Base-by-base conservation (phyloP, 495 filamentous ascomycete genomes). In the Podospora didyma region DNA sequence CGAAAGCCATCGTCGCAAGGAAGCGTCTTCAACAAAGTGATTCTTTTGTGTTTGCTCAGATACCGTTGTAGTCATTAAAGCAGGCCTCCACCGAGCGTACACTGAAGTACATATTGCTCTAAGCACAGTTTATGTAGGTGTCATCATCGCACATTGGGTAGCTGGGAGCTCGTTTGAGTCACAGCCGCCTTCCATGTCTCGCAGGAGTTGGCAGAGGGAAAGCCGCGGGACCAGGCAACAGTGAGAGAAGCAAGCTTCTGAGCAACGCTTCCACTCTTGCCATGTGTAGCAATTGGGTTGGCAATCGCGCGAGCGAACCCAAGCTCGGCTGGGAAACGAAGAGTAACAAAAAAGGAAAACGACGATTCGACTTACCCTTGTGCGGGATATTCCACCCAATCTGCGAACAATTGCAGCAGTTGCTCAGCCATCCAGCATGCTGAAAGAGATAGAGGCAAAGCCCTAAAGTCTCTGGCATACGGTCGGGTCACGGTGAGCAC, bases 41-140 rank as follows among this genome's bases (percentile, higher is more conserved):
- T 47, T 49, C 34, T 11, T 22, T 19, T 31, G 28, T 42, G 1
- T 16, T 66, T 66, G 67, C 65, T 96, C 92, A 96, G 92, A 96
- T 96, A 96, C 92, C 92, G 92, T 96, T 95, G 92, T 96, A 96
- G 92, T 96, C 90, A 88, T 80, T 82, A 70, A 80, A 83, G 82
- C 73, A 74, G 76, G 79, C 82, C 76, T 79, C 81, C 91, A 96
- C 78, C 66, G 88, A 83, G 82, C 78, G 75, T 84, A 74, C 77
- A 70, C 83, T 85, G 90, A 88, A 70, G 63, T 24, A 70, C 53
- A 85, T 31, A 31, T 87, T 79, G 73, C 69, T 80, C 82, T 85
- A 78, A 75, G 79, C 71, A 70, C 71, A 72, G 68, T 62, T 73
- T 67, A 37, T 35, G 16, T 37, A 31, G 63, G 67, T 79, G 77